A percentile compares a stretch with the other conserved stretches of the same genome.
phyloP scores from a whole-genome alignment of 2,329 filamentous ascomycete species.

The Polychaeton citri region DNA sequence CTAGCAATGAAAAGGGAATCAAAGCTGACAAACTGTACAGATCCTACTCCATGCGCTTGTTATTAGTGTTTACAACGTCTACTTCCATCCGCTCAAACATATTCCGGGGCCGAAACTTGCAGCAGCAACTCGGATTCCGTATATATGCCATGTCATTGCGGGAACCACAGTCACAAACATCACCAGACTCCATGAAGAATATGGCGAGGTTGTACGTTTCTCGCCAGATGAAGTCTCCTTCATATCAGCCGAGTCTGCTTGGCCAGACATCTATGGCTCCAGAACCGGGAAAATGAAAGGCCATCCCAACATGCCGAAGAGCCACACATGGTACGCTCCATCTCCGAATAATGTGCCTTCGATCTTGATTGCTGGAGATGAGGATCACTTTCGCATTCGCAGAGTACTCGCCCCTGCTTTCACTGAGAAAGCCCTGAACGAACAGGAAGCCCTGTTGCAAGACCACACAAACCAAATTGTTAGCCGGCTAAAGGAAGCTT shows the following conservation, averaged over 20 bases:
- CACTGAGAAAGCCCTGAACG: constrained; percentile 26
- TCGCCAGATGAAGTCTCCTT: constrained; percentile 30
- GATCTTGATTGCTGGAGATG: constrained; percentile 12
- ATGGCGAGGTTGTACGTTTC: constrained; percentile 30
- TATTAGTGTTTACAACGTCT: constrained; percentile 31
- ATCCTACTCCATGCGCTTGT: too few species aligned
- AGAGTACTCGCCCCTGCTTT: constrained; percentile 28
- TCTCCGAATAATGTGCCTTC: too few species aligned
- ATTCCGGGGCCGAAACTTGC: constrained; percentile 28
- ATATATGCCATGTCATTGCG: constrained; percentile 13
- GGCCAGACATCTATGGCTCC: constrained; percentile 31
- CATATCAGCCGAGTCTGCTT: constrained; percentile 29
- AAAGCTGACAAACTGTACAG: too few species aligned
- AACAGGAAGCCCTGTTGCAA: constrained; percentile 27
- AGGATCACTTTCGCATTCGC: constrained; percentile 16
- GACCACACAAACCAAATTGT: constrained; percentile 27
- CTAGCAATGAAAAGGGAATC: too few species aligned
- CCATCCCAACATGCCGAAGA: constrained; percentile 7
- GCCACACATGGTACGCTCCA: too few species aligned
- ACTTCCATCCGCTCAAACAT: constrained; percentile 28
- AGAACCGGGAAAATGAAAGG: too few species aligned
- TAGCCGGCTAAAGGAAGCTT: constrained; percentile 18
- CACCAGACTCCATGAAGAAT: constrained; percentile 23
- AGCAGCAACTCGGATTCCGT: constrained; percentile 20
- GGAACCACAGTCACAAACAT: constrained; percentile 10